A percentile compares a stretch with the other conserved stretches of the same genome.
These are phyloP conservation scores for Arthonia radiata DNA, from an alignment of 495 filamentous ascomycete species.

Conservation along the genomic window DNA sequence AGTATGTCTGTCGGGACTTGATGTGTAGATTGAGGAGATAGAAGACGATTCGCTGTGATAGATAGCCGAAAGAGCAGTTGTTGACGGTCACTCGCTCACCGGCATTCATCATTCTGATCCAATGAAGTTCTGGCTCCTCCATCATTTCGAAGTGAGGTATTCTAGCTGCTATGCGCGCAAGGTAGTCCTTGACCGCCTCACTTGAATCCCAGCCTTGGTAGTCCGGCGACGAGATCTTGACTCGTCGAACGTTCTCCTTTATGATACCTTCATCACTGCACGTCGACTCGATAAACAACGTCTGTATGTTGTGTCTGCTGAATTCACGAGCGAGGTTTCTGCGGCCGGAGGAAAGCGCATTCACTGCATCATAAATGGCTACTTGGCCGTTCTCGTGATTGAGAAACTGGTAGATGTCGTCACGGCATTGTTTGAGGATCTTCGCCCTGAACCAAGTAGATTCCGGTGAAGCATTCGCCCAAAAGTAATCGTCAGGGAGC, in stretches of 20 bases:
- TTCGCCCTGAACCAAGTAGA: slow-evolving; percentile 81
- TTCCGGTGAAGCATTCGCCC: slow-evolving; percentile 69
- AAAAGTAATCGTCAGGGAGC: slow-evolving; percentile 95
- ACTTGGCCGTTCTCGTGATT: slow-evolving; percentile 96
- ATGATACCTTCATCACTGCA: slow-evolving; percentile 86
- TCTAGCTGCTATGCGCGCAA: slow-evolving; percentile 65
- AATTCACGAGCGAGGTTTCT: slow-evolving; percentile 84
- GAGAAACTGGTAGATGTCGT: slow-evolving; percentile 89
- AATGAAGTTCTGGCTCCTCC: slow-evolving; percentile 80
- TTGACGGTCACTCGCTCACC: slow-evolving; percentile 82
- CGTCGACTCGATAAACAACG: slow-evolving; percentile 86
- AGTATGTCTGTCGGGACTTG: slow-evolving; percentile 80
- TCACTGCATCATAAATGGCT: slow-evolving; percentile 98
- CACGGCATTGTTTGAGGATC: slow-evolving; percentile 89
- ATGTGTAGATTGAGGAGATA: slow-evolving; percentile 95
- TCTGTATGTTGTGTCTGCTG: slow-evolving; percentile 74
- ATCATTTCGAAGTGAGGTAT: slow-evolving; percentile 95
- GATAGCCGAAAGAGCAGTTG: slow-evolving; percentile 83
- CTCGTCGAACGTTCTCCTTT: slow-evolving; percentile 85
- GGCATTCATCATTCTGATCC: slow-evolving; percentile 97
- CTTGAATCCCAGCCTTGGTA: slow-evolving; percentile 77
- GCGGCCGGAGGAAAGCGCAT: slow-evolving; percentile 63
- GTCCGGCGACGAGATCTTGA: slow-evolving; percentile 98
- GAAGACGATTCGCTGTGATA: slow-evolving; percentile 90
- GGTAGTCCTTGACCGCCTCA: slow-evolving; percentile 76